A percentile compares a stretch with the other conserved stretches of the same genome.
phyloP scores from a whole-genome alignment of 2,329 filamentous ascomycete genomes.

The Xylariales sp. region DNA sequence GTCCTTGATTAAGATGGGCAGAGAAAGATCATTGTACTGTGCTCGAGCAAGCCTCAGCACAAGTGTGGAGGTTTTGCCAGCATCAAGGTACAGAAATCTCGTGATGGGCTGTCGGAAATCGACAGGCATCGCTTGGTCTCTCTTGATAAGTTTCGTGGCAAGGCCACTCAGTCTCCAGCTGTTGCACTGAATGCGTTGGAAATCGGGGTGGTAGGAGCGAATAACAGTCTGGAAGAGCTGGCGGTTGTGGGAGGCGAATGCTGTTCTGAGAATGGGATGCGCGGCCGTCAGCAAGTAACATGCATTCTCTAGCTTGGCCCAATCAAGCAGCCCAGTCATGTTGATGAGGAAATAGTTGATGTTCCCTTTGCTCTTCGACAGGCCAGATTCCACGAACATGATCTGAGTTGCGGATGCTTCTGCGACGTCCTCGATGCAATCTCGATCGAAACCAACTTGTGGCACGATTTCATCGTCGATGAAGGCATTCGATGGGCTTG shows the following conservation, averaged over 20 bases:
- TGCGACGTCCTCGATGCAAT: conserved; percentile 41
- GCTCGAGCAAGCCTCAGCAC: conserved; percentile 44
- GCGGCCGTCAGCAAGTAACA: conserved; percentile 39
- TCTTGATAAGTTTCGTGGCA: conserved; percentile 36
- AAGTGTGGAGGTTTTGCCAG: conserved; percentile 40
- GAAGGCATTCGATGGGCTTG: conserved; percentile 27
- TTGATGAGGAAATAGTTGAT: conserved; percentile 44
- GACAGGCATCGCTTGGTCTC: conserved; percentile 35
- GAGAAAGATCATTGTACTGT: conserved; percentile 43
- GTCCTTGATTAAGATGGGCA: conserved; percentile 43
- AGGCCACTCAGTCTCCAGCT: conserved; percentile 33
- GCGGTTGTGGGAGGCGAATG: conserved; percentile 43
- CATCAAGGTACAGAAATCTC: conserved; percentile 46
- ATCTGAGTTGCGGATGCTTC: conserved; percentile 45
- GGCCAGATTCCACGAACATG: conserved; percentile 42
- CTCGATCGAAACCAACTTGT: conserved; percentile 36
- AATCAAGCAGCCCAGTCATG: conserved; percentile 38
- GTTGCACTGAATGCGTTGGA: conserved; percentile 37
- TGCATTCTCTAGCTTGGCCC: conserved; percentile 39
- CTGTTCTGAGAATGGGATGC: conserved; percentile 50
- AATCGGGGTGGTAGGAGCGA: conserved; percentile 37
- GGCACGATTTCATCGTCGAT: conserved; percentile 37
- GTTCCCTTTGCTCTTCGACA: conserved; percentile 37
- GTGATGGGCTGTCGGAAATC: conserved; percentile 41
- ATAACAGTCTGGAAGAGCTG: conserved; percentile 45